Evolutionary conservation across 2,329 filamentous ascomycete species (phyloP).

Genomic region (Lachnellula subtilissima): DNA sequence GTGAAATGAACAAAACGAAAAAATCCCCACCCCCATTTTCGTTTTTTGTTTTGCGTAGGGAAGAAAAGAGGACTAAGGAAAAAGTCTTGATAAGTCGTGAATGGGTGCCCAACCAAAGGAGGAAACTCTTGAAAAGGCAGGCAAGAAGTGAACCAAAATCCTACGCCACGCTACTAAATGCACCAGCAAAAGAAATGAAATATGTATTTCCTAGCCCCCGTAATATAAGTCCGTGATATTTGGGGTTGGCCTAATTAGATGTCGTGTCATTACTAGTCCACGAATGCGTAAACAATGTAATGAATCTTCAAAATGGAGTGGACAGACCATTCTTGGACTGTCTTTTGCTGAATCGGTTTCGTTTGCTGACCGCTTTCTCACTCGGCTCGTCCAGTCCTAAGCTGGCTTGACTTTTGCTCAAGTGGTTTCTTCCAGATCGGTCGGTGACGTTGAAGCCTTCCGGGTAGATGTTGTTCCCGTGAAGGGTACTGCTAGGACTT

Average conservation of each 20-base stretch:
- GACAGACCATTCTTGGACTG: slow-evolving; percentile 93
- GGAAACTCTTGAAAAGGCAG: slow-evolving; percentile 13
- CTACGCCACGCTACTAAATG: slow-evolving; percentile 35
- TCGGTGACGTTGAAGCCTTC: slow-evolving; percentile 49
- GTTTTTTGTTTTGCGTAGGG: background rate
- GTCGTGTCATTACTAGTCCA: background rate
- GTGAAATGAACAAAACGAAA: too few relatives aligned
- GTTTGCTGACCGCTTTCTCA: slow-evolving; percentile 42
- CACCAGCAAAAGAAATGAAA: slow-evolving; percentile 27
- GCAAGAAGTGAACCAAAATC: slow-evolving; percentile 26
- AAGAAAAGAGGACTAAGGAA: background rate
- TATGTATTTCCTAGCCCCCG: slow-evolving; percentile 5
- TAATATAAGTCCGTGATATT: background rate
- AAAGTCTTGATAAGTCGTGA: slow-evolving; percentile 19
- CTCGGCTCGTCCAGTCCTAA: slow-evolving; percentile 29
- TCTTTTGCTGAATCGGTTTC: slow-evolving; percentile 78
- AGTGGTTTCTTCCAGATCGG: slow-evolving; percentile 50
- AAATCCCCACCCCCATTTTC: background rate
- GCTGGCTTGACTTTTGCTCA: slow-evolving; percentile 52
- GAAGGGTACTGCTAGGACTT: slow-evolving; percentile 68
- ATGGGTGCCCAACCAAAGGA: slow-evolving; percentile 2
- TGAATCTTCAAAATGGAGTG: slow-evolving; percentile 66
- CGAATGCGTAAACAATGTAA: background rate
- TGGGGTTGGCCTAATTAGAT: background rate
- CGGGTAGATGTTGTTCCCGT: slow-evolving; percentile 49